Evolutionary conservation across 306 rosid genomes (phyloP), one percentile per base, ranked within the genome.

Genomic region (Prunus fruticosa): DNA sequence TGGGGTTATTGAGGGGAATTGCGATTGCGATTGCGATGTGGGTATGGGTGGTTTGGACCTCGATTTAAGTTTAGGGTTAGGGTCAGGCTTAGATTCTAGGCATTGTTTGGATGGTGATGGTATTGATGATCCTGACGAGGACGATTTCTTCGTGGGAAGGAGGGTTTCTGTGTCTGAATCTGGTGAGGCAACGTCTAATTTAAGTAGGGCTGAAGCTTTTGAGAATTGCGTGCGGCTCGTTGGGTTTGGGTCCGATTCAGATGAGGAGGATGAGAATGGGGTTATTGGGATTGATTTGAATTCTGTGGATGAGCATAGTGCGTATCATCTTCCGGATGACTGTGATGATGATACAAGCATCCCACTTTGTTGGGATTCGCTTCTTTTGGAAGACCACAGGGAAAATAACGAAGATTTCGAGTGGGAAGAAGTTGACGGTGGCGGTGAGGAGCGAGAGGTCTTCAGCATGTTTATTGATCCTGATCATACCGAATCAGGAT

Each of bases 371-470:
- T 89, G 93, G 97, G 95, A 91, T 79, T 81, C 96, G 5, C 87
- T 93, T 49, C 86, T 84, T 3, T 67, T 93, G 80, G 95, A 93
- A 11, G 93, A 93, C 54, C 79, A 69, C 56, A 82, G 86, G 45
- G 87, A 82, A 15, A 74, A n/a, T 27, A 81, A 71, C 38, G 98
- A 87, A 11, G 95, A 91, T 73, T 93, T 91, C 27, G 98, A 91
- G 86, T 93, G 97, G 98, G 98, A 93, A 72, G 97, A 93, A 74
- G 90, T 93, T 6, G 93, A 90, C 46, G 89, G 80, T 9, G 72
- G 90, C 0, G 81, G 80, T 4, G 91, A 90, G 18, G 98, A 87
- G 82, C 76, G 92, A 51, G 96, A 93, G 16, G 78, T 84, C 61
- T 79, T 90, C 61, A 85, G 83, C 82, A 76, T 76, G 83, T 51